Evolutionary conservation across 2,329 filamentous ascomycete species (phyloP).

Genomic region (Aspergillus texensis): DNA sequence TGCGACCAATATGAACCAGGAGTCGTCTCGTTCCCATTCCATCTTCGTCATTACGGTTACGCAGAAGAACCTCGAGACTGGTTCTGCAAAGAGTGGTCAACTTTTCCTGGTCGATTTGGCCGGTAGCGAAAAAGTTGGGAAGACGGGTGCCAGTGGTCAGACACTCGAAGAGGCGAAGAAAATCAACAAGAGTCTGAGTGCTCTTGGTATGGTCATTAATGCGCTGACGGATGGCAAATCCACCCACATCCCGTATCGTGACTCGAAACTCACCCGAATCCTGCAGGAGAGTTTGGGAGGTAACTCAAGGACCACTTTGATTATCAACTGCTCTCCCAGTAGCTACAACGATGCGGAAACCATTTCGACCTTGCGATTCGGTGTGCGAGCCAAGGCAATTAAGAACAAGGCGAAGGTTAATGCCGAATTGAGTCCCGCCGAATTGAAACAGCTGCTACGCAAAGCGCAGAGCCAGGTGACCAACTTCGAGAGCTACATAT

Average conservation of each 20-base stretch:
- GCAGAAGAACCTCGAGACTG: slow-evolving; percentile 96
- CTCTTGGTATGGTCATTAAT: slow-evolving; percentile 98
- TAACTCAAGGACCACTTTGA: slow-evolving; percentile 96
- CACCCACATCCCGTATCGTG: slow-evolving; percentile 91
- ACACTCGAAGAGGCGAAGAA: slow-evolving; percentile 98
- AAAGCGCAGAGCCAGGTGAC: slow-evolving; percentile 89
- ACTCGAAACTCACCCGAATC: slow-evolving; percentile 96
- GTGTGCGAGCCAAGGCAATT: slow-evolving; percentile 95
- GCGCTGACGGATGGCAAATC: slow-evolving; percentile 96
- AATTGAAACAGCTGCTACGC: slow-evolving; percentile 89
- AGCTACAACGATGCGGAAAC: slow-evolving; percentile 98
- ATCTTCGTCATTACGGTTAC: slow-evolving; percentile 97
- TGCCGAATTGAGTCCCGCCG: slow-evolving; percentile 90
- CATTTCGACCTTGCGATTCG: slow-evolving; percentile 86
- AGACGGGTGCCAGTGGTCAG: slow-evolving; percentile 96
- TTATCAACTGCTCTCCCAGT: slow-evolving; percentile 98
- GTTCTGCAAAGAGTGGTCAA: slow-evolving; percentile 93
- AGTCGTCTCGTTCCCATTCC: slow-evolving; percentile 96
- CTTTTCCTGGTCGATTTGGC: slow-evolving; percentile 97
- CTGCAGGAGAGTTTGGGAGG: slow-evolving; percentile 95
- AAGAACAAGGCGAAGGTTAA: slow-evolving; percentile 99
- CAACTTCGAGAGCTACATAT: slow-evolving; percentile 85
- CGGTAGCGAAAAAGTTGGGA: slow-evolving; percentile 97
- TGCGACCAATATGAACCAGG: slow-evolving; percentile 98
- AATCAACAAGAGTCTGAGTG: slow-evolving; percentile 99